Conservation (phyloP, 2,329 filamentous ascomycete species). For the Emergomyces pasteurianus region DNA sequence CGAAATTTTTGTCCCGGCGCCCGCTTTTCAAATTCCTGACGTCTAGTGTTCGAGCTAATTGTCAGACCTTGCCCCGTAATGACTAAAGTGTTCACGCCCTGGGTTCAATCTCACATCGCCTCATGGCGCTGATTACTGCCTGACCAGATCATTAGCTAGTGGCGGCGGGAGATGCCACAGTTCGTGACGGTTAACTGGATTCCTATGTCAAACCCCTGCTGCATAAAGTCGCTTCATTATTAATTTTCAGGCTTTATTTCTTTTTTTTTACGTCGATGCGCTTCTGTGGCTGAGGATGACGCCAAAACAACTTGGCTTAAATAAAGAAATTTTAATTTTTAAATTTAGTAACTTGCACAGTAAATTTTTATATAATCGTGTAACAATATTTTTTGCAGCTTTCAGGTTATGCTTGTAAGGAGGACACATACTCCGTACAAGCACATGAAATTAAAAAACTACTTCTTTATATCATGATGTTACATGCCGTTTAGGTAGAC, state of each 20-base stretch:
- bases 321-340: no score
- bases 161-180: not conserved
- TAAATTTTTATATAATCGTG: not conserved
- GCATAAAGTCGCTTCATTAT: not conserved
- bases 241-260: not conserved
- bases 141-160: not conserved
- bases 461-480: not conserved
- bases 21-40: not conserved
- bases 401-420: no score
- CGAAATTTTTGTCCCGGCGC: no score
- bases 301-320: no score
- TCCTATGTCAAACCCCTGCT: not conserved
- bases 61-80: not conserved
- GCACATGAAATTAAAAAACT: not conserved
- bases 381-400: not conserved
- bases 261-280: not conserved
- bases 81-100: not conserved
- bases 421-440: not conserved
- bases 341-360: no score
- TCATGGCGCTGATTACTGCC: not conserved
- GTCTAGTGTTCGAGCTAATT: not conserved
- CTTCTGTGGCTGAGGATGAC: not conserved
- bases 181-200: not conserved
- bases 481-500: not conserved
- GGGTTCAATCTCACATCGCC: not conserved